phyloP scores from a whole-genome alignment of 2,329 filamentous ascomycete species.

The Claviceps sp. region DNA sequence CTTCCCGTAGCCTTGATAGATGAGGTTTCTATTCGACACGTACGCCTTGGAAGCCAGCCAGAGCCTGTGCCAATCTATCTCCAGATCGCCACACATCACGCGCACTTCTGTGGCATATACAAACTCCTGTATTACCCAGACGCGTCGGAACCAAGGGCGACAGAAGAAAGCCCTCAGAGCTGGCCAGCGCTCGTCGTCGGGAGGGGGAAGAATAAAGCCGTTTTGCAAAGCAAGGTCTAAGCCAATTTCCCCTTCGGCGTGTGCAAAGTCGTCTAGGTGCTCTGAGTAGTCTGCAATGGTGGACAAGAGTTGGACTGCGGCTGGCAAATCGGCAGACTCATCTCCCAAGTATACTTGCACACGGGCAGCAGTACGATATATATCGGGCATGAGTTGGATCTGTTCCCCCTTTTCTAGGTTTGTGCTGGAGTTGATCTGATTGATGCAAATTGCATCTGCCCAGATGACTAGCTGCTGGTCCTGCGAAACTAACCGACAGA shows the following conservation, averaged over 20 bases:
- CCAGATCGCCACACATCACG: constrained; percentile 5
- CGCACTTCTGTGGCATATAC: constrained; percentile 6
- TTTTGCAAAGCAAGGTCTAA: constrained; percentile 2
- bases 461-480: constrained; percentile 6
- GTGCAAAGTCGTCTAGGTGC: constrained; percentile 4
- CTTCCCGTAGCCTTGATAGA: constrained; percentile 3
- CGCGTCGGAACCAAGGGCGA: constrained; percentile 8
- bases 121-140: constrained; percentile 9
- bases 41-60: constrained; percentile 8
- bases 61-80: constrained; percentile 6
- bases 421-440: constrained; percentile 4
- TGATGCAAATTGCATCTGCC: constrained; percentile 10
- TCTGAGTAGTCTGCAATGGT: constrained; percentile 6
- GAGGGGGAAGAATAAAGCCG: constrained; percentile 3
- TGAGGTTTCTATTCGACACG: constrained; percentile 5
- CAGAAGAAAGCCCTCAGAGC: constrained; percentile 6
- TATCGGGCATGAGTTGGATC: constrained; percentile 8
- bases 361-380: constrained; percentile 5
- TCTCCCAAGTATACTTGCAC: constrained; percentile 7
- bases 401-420: constrained; percentile 7
- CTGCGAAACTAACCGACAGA: constrained; percentile 1
- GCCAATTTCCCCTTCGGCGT: constrained; percentile 4
- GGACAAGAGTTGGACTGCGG: constrained; percentile 2
- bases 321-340: constrained; percentile 2
- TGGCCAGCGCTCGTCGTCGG: constrained; percentile 3